phyloP scores from a whole-genome alignment of 148 eudicot species.

The Spergularia bocconei region DNA sequence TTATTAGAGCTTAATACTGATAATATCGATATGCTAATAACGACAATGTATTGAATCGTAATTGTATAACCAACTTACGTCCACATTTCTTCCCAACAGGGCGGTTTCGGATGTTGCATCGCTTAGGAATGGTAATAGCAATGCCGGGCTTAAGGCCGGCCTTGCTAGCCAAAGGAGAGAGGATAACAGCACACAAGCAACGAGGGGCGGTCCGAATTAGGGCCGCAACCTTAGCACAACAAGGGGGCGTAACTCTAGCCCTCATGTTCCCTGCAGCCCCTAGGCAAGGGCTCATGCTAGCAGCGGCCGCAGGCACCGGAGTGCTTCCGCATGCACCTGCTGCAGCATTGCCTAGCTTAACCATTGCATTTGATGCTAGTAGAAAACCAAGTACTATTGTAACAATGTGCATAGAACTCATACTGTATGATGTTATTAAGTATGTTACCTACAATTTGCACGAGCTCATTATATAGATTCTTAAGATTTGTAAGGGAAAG shows the following conservation, averaged over 20 bases:
- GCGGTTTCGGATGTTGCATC: conserved; percentile 53
- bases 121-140: conserved; percentile 50
- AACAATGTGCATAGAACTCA: conserved; percentile 14
- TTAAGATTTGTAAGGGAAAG: not conserved
- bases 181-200: conserved; percentile 51
- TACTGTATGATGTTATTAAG: not conserved
- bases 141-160: conserved; percentile 56
- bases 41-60: too few relatives aligned
- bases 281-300: conserved; percentile 51
- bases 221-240: conserved; percentile 49
- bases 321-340: conserved; percentile 40
- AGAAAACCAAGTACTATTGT: conserved; percentile 4
- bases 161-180: conserved; percentile 49
- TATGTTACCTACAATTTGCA: not conserved
- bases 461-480: conserved; percentile 5
- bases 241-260: conserved; percentile 39
- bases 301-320: conserved; percentile 34
- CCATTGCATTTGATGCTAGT: conserved; percentile 19
- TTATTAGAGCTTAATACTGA: not conserved
- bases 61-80: conserved; percentile 29
- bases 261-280: conserved; percentile 31
- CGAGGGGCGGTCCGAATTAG: conserved; percentile 43
- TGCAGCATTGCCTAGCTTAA: conserved; percentile 29
- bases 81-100: conserved; percentile 62
- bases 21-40: too few relatives aligned